A percentile compares a stretch with the other conserved stretches of the same genome.
Conservation (phyloP, 2,329 filamentous ascomycete species). For the Microdochium nivale region DNA sequence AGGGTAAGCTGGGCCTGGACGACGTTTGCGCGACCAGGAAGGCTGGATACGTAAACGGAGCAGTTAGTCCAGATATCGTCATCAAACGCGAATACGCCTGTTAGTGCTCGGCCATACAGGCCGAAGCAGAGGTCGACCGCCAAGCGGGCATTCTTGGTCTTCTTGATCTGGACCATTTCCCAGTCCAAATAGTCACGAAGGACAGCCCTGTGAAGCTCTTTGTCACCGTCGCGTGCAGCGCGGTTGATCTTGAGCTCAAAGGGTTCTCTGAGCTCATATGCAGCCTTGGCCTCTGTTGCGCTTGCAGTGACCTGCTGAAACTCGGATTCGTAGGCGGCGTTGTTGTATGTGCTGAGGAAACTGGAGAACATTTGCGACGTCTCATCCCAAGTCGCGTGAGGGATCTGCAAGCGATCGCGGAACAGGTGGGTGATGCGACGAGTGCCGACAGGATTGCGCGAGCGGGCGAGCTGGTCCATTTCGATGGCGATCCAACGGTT, state of each 20-base stretch:
- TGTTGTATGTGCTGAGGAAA: conserved; percentile 65
- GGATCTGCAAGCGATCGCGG: conserved; percentile 60
- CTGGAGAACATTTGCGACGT: conserved; percentile 68
- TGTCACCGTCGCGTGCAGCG: conserved; percentile 47
- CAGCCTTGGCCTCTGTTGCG: conserved; percentile 54
- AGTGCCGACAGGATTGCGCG: conserved; percentile 46
- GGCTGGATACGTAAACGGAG: conserved; percentile 60
- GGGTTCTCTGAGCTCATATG: conserved; percentile 55
- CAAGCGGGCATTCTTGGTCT: conserved; percentile 33
- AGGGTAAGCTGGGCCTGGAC: conserved; percentile 26
- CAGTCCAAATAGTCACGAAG: conserved; percentile 72
- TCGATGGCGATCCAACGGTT: conserved; percentile 68
- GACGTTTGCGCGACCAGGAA: conserved; percentile 31
- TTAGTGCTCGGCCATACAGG: conserved; percentile 73
- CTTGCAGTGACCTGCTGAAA: conserved; percentile 61
- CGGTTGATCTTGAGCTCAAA: conserved; percentile 59
- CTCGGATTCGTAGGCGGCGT: conserved; percentile 60
- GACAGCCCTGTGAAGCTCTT: conserved; percentile 39
- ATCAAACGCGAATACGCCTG: conserved; percentile 61
- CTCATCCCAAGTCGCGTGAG: conserved; percentile 66
- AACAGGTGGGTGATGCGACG: conserved; percentile 62
- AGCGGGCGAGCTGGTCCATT: conserved; percentile 54
- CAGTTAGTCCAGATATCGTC: conserved; percentile 78
- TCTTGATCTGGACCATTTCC: conserved; percentile 61
- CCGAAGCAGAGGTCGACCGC: conserved; percentile 46